Conservation (phyloP, 352 stramenopile species). For the Halophytophthora polymorphica region DNA sequence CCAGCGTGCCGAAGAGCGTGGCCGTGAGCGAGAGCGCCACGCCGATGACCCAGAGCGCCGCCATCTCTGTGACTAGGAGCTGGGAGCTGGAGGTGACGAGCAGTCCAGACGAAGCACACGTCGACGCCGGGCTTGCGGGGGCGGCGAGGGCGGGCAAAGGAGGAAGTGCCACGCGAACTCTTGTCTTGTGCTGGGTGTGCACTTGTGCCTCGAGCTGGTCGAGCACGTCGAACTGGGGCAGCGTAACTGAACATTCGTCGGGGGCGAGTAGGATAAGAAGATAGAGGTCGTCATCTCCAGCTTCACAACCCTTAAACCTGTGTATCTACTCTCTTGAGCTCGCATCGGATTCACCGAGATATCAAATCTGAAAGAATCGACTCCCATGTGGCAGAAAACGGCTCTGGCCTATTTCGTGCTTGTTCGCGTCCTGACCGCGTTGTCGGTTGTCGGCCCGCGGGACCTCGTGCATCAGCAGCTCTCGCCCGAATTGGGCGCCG, state of each 20-base stretch:
- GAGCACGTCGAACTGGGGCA: background rate
- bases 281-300: background rate
- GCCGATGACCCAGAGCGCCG: conserved; percentile 66
- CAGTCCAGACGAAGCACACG: too few species aligned
- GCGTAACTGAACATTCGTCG: too few species aligned
- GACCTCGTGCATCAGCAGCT: background rate
- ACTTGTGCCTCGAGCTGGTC: conserved; percentile 13
- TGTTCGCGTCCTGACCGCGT: background rate
- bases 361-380: too few species aligned
- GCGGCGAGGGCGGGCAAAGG: background rate
- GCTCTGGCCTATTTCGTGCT: background rate
- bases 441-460: background rate
- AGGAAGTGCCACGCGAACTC: background rate
- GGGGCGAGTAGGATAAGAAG: too few species aligned
- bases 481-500: too few species aligned
- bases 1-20: conserved; percentile 82
- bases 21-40: conserved; percentile 76
- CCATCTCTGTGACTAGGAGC: conserved; percentile 23
- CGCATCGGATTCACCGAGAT: too few species aligned
- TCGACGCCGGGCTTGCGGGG: background rate
- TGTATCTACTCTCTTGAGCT: too few species aligned
- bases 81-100: conserved; percentile 13
- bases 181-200: background rate
- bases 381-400: conserved; percentile 1
- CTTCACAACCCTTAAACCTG: too few species aligned